Percentiles rank a stretch among this genome's conserved stretches.
Evolutionary conservation across 106 monocot genomes (phyloP).

Genomic region (Dendrobium huoshanense): DNA sequence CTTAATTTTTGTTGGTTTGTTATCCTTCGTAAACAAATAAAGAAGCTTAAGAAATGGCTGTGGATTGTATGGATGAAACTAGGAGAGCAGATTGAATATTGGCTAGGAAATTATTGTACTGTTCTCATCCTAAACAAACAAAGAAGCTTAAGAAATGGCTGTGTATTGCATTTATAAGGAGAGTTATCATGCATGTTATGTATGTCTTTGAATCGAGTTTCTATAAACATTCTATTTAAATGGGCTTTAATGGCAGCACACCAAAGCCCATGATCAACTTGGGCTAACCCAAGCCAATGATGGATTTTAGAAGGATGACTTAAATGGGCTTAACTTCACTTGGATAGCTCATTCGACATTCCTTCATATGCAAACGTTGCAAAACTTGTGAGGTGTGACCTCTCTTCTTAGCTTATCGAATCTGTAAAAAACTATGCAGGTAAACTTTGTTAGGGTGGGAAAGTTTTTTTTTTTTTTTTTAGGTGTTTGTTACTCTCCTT

Average conservation of each 20-base stretch:
- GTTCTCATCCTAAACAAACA: not conserved
- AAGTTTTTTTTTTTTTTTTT: not conserved
- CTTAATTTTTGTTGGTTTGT: not conserved
- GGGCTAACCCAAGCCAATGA: not conserved
- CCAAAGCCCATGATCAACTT: not conserved
- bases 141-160: not conserved
- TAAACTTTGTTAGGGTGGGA: not conserved
- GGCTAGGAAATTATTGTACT: not conserved
- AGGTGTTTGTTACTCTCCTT: not conserved
- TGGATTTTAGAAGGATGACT: too few species aligned
- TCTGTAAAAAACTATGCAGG: not conserved
- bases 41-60: not conserved
- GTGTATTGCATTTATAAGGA: not conserved
- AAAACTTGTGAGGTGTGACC: too few species aligned
- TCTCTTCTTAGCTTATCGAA: too few species aligned
- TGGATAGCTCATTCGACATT: too few species aligned
- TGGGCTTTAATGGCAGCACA: not conserved
- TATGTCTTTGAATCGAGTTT: not conserved
- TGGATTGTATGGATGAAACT: constrained; percentile 5
- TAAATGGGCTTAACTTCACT: too few species aligned
- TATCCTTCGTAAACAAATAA: not conserved
- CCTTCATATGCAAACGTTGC: too few species aligned
- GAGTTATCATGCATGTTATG: not conserved
- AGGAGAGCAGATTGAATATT: not conserved
- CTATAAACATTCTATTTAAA: not conserved